These are phyloP conservation scores for Populus hybrid DNA, from an alignment of 441 rosid genomes.

Conservation along the genomic window DNA sequence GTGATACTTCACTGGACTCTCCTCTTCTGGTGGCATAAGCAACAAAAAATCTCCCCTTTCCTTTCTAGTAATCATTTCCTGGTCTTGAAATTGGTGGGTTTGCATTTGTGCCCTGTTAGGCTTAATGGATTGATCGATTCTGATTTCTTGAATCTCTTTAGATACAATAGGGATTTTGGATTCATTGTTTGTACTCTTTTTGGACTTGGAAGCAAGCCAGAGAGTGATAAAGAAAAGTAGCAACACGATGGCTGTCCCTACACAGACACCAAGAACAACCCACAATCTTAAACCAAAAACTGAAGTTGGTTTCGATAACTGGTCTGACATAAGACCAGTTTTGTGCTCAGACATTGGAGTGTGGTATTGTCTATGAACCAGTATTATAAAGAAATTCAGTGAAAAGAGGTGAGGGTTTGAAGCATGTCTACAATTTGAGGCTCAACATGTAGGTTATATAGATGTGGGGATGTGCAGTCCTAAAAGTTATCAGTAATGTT, in stretches of 20 bases:
- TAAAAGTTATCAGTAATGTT: no score
- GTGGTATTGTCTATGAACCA: constrained; percentile 18
- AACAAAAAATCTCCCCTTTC: constrained; percentile 27
- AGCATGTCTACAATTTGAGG: background rate
- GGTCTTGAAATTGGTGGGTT: constrained; percentile 18
- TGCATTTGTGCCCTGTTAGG: constrained; percentile 16
- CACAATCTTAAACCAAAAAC: constrained; percentile 71
- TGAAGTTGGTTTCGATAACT: constrained; percentile 64
- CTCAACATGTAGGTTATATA: background rate
- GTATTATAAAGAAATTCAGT: background rate
- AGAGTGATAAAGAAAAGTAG: constrained; percentile 76
- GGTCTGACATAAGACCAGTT: constrained; percentile 36
- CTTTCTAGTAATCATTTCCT: constrained; percentile 20
- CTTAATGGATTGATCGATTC: constrained; percentile 24
- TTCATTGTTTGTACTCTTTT: constrained; percentile 20
- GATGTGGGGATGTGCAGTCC: background rate
- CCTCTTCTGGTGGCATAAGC: constrained; percentile 40
- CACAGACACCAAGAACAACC: constrained; percentile 81
- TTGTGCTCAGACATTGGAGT: constrained; percentile 28
- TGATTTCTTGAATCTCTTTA: constrained; percentile 61
- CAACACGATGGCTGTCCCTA: constrained; percentile 70
- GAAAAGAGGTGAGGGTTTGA: background rate
- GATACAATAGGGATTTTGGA: constrained; percentile 44
- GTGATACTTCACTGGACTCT: constrained; percentile 27
- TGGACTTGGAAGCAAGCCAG: constrained; percentile 67